phyloP scores from a whole-genome alignment of 1,284 basidiomycete genomes.

The Cryptococcus jaspeensis region DNA sequence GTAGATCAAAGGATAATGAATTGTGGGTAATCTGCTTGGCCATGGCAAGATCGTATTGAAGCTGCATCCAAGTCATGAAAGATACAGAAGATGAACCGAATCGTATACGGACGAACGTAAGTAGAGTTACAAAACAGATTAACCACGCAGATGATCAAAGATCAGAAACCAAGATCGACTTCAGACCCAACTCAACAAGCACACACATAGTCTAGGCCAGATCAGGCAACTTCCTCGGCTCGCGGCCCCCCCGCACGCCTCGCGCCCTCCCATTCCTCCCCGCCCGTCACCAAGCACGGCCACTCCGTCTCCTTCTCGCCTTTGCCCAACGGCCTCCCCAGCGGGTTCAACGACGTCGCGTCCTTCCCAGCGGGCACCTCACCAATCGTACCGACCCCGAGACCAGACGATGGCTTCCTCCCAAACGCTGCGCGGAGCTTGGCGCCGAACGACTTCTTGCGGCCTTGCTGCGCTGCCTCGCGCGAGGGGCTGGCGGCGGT shows the following conservation, averaged over 20 bases:
- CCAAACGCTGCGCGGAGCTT: not conserved
- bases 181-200: too few relatives aligned
- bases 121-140: not conserved
- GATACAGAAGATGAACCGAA: not conserved
- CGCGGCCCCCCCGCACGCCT: not conserved
- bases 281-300: slow-evolving; percentile 15
- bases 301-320: slow-evolving; percentile 12
- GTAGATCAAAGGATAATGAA: too few relatives aligned
- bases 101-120: not conserved
- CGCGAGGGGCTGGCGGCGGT: too few relatives aligned
- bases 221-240: not conserved
- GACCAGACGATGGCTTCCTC: not conserved
- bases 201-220: too few relatives aligned
- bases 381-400: not conserved
- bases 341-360: not conserved
- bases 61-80: not conserved
- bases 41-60: too few relatives aligned
- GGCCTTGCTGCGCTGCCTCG: not conserved
- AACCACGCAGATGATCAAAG: not conserved
- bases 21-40: too few relatives aligned
- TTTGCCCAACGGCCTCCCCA: not conserved
- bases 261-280: slow-evolving; percentile 10
- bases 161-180: not conserved
- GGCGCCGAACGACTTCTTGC: not conserved
- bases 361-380: not conserved